Evolutionary conservation across 257 asterid genomes (phyloP).

Genomic region (Gentiana macrophylla): DNA sequence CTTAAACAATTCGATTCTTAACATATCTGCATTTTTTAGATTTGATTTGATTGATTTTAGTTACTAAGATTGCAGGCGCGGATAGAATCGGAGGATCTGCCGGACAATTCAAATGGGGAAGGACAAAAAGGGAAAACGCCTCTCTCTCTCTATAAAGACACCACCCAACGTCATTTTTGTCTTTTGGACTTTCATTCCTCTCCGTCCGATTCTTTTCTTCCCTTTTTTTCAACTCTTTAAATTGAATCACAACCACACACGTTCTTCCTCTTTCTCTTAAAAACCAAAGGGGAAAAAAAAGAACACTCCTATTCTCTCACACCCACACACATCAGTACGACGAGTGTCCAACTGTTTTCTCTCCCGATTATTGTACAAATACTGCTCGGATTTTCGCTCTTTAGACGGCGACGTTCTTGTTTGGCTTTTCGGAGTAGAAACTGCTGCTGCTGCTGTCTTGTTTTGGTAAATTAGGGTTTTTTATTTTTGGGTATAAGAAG

Average conservation of each 20-base stretch:
- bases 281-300: constrained; percentile 1
- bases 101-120: too few relatives aligned
- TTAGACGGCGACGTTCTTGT: not conserved
- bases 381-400: not conserved
- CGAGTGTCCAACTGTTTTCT: not conserved
- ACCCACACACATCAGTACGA: not conserved
- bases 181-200: not conserved
- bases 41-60: too few relatives aligned
- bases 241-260: constrained; percentile 1
- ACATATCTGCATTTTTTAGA: too few relatives aligned
- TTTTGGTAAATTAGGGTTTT: constrained; percentile 20
- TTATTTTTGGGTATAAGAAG: not conserved
- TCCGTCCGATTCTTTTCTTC: constrained; percentile 2
- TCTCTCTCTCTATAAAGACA: not conserved
- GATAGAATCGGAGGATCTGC: too few relatives aligned
- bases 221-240: not conserved
- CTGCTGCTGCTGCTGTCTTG: not conserved
- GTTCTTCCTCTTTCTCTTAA: not conserved
- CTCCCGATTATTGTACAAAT: not conserved
- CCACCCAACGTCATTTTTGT: not conserved
- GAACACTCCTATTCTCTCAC: not conserved
- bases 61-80: too few relatives aligned
- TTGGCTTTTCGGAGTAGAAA: constrained; percentile 1
- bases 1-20: too few relatives aligned
- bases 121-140: too few relatives aligned